These are phyloP conservation scores for Apophysomyces trapeziformis DNA, from an alignment of 371 early-diverging fungal genomes.

Conservation along the genomic window DNA sequence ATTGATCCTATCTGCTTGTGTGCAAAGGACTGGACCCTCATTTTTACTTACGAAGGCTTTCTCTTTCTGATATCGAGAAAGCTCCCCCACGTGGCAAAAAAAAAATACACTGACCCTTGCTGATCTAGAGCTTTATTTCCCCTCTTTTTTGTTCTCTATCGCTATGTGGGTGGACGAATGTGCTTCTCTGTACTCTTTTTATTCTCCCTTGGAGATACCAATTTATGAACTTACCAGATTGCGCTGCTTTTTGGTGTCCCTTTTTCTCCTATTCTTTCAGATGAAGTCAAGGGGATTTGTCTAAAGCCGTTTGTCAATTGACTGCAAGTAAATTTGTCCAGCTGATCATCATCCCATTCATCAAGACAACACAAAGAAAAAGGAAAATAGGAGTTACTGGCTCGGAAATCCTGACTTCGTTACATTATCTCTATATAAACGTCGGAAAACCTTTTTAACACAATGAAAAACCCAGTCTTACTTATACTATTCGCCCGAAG, in stretches of 20 bases:
- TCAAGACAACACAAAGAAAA: constrained; percentile 4
- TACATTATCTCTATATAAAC: background rate
- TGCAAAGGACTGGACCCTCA: no score
- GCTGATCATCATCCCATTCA: background rate
- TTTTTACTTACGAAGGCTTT: no score
- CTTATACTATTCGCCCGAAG: background rate
- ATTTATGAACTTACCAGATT: constrained; percentile 1
- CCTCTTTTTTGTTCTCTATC: no score
- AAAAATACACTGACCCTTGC: no score
- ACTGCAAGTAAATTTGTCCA: constrained; percentile 4
- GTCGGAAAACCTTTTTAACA: background rate
- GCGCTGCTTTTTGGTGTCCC: background rate
- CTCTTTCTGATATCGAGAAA: no score
- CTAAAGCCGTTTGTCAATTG: background rate
- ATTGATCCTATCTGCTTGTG: no score
- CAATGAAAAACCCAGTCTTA: background rate
- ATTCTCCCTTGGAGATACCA: background rate
- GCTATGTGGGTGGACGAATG: no score
- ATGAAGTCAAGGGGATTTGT: constrained; percentile 6
- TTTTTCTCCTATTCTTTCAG: background rate
- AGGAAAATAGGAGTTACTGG: background rate
- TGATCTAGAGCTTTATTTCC: no score
- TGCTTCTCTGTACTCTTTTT: no score
- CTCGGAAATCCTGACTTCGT: background rate
- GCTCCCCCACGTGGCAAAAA: no score